Evolutionary conservation across 2,329 filamentous ascomycete species (phyloP).

Genomic region (Incumbomyces delicatus): DNA sequence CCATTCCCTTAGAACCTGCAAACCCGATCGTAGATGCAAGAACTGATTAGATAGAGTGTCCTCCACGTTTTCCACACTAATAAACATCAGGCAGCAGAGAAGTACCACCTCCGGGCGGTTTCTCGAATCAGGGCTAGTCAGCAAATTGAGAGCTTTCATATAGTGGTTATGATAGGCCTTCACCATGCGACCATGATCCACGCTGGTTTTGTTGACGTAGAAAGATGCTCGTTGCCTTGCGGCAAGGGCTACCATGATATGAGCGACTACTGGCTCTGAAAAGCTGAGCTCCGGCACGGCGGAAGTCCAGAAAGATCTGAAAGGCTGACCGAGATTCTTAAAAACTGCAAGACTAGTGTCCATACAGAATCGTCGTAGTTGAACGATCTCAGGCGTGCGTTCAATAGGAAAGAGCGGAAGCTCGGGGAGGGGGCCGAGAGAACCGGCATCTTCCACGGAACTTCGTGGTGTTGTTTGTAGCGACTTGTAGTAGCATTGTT

Average conservation of each 20-base stretch:
- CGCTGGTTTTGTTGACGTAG: not conserved
- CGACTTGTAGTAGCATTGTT: slow-evolving; percentile 2
- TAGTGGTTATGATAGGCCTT: slow-evolving; percentile 6
- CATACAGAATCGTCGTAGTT: slow-evolving; percentile 7
- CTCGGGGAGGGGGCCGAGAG: not conserved
- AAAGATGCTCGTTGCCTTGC: slow-evolving; percentile 7
- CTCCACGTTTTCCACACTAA: slow-evolving; percentile 7
- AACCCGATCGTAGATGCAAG: slow-evolving; percentile 1
- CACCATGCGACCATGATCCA: not conserved
- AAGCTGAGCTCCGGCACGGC: slow-evolving; percentile 6
- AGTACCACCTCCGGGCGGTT: slow-evolving; percentile 3
- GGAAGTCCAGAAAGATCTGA: slow-evolving; percentile 5
- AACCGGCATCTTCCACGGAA: not conserved
- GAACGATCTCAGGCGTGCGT: slow-evolving; percentile 1
- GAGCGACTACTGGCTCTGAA: slow-evolving; percentile 4
- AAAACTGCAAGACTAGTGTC: slow-evolving; percentile 4
- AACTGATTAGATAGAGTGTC: slow-evolving; percentile 6
- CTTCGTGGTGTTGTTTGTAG: not conserved
- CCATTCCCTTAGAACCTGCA: slow-evolving; percentile 7
- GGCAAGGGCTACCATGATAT: slow-evolving; percentile 7
- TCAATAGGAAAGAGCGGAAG: slow-evolving; percentile 5
- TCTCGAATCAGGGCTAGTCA: not conserved
- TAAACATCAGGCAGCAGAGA: slow-evolving; percentile 7
- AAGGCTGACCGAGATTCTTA: slow-evolving; percentile 6
- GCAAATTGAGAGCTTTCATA: slow-evolving; percentile 2